phyloP scores from a whole-genome alignment of 2,329 filamentous ascomycete genomes.

The Alternaria sp. region DNA sequence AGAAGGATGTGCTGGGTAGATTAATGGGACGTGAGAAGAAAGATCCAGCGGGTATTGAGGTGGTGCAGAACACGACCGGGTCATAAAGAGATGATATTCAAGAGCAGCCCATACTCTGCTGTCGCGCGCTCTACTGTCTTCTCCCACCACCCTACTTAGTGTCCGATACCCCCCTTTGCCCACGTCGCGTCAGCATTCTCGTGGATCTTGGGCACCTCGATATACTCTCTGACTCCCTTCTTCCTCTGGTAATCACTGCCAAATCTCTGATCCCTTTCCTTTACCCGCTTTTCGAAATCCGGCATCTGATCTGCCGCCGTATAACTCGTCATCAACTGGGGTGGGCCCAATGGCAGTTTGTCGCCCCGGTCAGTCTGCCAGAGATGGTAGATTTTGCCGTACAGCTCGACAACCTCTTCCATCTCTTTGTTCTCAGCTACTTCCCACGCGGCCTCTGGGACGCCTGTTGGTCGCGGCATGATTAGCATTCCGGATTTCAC shows the following conservation, averaged over 20 bases:
- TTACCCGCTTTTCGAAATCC: slow-evolving; percentile 56
- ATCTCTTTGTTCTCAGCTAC: slow-evolving; percentile 80
- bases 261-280: slow-evolving; percentile 63
- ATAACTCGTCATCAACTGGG: slow-evolving; percentile 71
- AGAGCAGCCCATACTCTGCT: neutral
- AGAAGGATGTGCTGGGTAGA: slow-evolving; percentile 48
- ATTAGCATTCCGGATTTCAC: slow-evolving; percentile 82
- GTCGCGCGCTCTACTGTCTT: neutral
- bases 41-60: slow-evolving; percentile 38
- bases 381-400: slow-evolving; percentile 85
- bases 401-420: slow-evolving; percentile 75
- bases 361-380: slow-evolving; percentile 86
- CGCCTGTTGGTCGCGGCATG: slow-evolving; percentile 67
- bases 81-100: slow-evolving; percentile 16
- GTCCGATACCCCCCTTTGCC: slow-evolving; percentile 42
- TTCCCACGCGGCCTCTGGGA: slow-evolving; percentile 74
- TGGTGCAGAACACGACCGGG: slow-evolving; percentile 33
- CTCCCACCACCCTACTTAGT: slow-evolving; percentile 4
- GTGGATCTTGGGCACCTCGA: slow-evolving; percentile 60
- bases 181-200: slow-evolving; percentile 59
- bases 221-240: slow-evolving; percentile 61
- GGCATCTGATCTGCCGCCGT: slow-evolving; percentile 59
- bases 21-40: slow-evolving; percentile 46
- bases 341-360: slow-evolving; percentile 65
- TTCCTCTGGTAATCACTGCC: slow-evolving; percentile 62